Evolutionary conservation across 129 eudicot genomes (phyloP), one percentile per base, ranked within the genome.

Genomic region (Flaveria trinervia): DNA sequence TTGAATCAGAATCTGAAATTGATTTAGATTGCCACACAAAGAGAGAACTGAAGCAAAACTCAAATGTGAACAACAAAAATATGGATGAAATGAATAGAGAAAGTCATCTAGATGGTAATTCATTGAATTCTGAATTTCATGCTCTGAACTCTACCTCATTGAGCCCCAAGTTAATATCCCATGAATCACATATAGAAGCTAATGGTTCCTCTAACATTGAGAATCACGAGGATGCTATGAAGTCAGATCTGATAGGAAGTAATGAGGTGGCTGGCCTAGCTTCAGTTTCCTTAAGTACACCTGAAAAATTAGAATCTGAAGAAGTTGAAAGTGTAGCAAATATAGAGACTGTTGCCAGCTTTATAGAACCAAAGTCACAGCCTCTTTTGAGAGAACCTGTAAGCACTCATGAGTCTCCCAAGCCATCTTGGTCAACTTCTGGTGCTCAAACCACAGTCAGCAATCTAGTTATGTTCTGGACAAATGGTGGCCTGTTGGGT

Each of bases 401-500:
- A 73, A 65, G 52, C 84, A 62, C 86, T 68, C 9, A 54, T 10
- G 82, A 78, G 62, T 66, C 86, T 49, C 82, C 79, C 36, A 82
- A 83, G 30, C 79, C 78, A 74, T 82, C 77, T 0, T 52, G 72
- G 18, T 73, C 83, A 79, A 73, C 86, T 76, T 83, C 96, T 76
- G 78, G 73, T 74, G 78, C 55, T 75, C 69, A 72, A 71, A 71
- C 76, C 66, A 30, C 76, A 5, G 80, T 55, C 44, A 74, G 52
- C 23, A 68, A 80, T 69, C 82, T 90, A 52, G 83, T 88, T 62
- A 84, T 83, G 70, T 77, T 91, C 83, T 95, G 99, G 99, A 91
- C 97, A 48, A 95, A 95, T 79, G 99, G 99, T 78, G 86, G 88
- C 39, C 84, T 95, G 41, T 85, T 92, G 68, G 99, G 99, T 18